These are phyloP conservation scores for Trichophyton schoenleinii DNA, from an alignment of 2,329 filamentous ascomycete genomes.

Conservation along the genomic window DNA sequence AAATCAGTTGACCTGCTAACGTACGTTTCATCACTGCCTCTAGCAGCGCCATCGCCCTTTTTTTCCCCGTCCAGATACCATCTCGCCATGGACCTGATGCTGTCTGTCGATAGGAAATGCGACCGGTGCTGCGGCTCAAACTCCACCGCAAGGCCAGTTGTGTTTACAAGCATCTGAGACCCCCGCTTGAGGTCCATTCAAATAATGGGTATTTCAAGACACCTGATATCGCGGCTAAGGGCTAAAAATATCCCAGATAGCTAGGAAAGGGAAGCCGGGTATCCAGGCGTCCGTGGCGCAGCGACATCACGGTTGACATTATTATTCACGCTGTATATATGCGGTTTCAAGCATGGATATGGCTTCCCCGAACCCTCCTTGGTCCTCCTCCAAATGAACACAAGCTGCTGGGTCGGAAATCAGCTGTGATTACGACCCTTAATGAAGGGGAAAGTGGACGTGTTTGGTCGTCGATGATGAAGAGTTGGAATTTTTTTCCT, in stretches of 20 bases:
- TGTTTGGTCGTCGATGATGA: not conserved
- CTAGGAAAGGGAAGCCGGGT: not conserved
- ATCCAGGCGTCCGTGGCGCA: not conserved
- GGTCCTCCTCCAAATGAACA: not conserved
- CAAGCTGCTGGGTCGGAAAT: not conserved
- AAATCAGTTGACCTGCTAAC: not conserved
- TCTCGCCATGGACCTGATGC: not conserved
- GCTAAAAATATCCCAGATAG: not conserved
- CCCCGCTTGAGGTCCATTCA: not conserved
- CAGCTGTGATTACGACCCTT: not conserved
- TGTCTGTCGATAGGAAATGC: not conserved
- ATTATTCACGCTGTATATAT: not conserved
- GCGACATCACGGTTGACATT: not conserved
- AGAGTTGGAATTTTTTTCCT: not conserved
- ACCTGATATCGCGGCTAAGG: constrained; percentile 1
- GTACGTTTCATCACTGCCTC: not conserved
- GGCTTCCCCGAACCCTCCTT: not conserved
- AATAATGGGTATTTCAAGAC: not conserved
- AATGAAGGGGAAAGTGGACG: not conserved
- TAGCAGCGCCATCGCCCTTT: not conserved
- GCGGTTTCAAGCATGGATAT: not conserved
- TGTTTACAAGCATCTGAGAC: not conserved
- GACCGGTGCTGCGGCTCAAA: not conserved
- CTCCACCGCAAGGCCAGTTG: not conserved
- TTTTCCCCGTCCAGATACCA: not conserved